Evolutionary conservation across 1,284 basidiomycete genomes (phyloP).

Genomic region (Ustilago bromivora): DNA sequence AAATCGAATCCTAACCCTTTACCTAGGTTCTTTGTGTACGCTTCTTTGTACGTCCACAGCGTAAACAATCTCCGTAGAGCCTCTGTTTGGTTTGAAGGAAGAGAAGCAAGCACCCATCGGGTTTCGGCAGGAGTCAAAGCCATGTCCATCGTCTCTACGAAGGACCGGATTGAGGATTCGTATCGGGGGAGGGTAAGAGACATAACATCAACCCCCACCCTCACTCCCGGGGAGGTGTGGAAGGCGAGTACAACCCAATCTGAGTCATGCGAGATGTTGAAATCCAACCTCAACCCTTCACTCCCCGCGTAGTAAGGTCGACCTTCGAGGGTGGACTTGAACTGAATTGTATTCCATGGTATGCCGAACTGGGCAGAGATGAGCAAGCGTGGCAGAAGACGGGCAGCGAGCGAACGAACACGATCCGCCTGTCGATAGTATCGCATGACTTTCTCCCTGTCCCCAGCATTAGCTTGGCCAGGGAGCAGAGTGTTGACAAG

Average conservation of each 20-base stretch:
- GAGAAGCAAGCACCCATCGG: constrained; percentile 41
- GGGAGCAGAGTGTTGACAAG: constrained; percentile 25
- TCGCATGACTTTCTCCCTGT: constrained; percentile 37
- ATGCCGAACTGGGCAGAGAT: constrained; percentile 15
- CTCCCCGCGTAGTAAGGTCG: constrained; percentile 27
- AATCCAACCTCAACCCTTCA: constrained; percentile 36
- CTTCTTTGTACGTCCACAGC: constrained; percentile 69
- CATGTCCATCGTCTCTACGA: constrained; percentile 64
- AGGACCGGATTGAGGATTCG: constrained; percentile 40
- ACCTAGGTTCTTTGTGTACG: constrained; percentile 65
- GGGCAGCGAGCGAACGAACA: constrained; percentile 45
- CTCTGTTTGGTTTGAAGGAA: constrained; percentile 3
- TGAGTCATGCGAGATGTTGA: constrained; percentile 65
- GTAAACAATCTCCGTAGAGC: constrained; percentile 48
- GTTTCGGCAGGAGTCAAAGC: constrained; percentile 53
- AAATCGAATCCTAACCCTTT: constrained; percentile 67
- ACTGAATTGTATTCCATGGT: constrained; percentile 12
- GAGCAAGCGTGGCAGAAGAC: constrained; percentile 46
- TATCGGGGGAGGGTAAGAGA: constrained; percentile 56
- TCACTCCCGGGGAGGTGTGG: constrained; percentile 1
- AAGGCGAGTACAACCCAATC: constrained; percentile 66
- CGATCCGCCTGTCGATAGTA: constrained; percentile 55
- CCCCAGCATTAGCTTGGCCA: constrained; percentile 17
- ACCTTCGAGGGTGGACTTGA: constrained; percentile 30
- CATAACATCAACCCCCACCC: constrained; percentile 67